Evolutionary conservation across 2,329 filamentous ascomycete genomes (phyloP), one percentile per base, ranked within the genome.

Genomic region (Rutstroemia sp.): DNA sequence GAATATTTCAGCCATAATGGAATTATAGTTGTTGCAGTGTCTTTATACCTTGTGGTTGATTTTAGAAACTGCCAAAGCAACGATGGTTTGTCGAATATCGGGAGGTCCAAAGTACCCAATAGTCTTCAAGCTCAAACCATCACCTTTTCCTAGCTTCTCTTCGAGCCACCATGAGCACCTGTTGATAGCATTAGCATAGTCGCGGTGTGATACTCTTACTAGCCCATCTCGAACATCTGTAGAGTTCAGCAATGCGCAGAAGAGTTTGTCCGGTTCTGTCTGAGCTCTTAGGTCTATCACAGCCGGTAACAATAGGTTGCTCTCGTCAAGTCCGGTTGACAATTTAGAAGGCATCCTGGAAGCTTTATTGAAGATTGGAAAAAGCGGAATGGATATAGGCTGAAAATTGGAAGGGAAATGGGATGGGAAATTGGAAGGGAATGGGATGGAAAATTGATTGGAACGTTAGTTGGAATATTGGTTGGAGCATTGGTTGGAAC

Each of bases 111-210:
- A 14, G 9, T 53, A 53, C 46, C 27, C 27, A 17, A 47, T 38
- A n/a, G 51, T 53, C 42, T 38, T 46, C 25, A 52, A 34, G 45
- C 9, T 23, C 23, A 38, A 23, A 23, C 9, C 50, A 36, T 45
- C 25, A 36, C 40, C 40, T 34, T 46, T 52, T 16, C 50, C 25
- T 23, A 38, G 5, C 1, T 34, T 53, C 12, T 47, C 19, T 25
- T 53, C 42, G 30, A 53, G 40, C 51, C 51, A 46, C 42, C 42
- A 53, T n/a, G 51, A n/a, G 16, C 42, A 47, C 9, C 14, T 36
- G 17, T 47, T 25, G n/a, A 53, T 17, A n/a, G 51, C 27, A n/a
- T 47, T 53, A 23, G 42, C 40, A 46, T 23, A 47, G 4, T 47
- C 17, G 27, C 27, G 23, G 25, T 46, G 38, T 23, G 27, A 45